Base-by-base conservation (phyloP, 2,329 filamentous ascomycete species). In the Arthrobotrys conoides region DNA sequence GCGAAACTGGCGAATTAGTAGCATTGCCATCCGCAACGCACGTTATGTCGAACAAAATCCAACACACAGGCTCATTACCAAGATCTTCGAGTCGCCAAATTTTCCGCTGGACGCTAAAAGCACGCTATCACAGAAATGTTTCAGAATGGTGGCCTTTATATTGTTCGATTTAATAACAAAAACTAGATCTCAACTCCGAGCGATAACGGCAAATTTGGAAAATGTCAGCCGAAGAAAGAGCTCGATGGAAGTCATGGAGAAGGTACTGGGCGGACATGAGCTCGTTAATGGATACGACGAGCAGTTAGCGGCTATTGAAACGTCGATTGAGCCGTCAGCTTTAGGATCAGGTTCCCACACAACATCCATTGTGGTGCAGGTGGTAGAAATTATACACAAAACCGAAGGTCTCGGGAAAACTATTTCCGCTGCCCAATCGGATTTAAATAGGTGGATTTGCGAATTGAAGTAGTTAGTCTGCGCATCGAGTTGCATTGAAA, bases 1-100 rank as follows among this genome's bases (percentile, higher is more conserved):
- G 14, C 30, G 30, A 18, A 69, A 57, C 20, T 67, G 64, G 64
- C 64, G 64, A 8, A 67, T 67, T 12, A 55, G 48, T 18, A 18
- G 64, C 6, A n/a, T 3, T 2, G 0, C 10, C 6, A 1, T 67
- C 8, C 64, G 64, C 14, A 51, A 55, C 12, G 36, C 24, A 9
- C 64, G 30, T 18, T 67, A 53, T 22, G 5, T 51, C 2, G 20
- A 16, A 2, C 46, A 55, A 10, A 12, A 41, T 5, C 44, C 46
- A 8, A 55, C 24, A 44, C 64, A 67, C 36, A 16, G 48, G 14
- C 46, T 30, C n/a, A 55, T 55, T 18, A 67, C 64, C 20, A 33
- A n/a, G n/a, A 55, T 55, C 20, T n/a, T 67, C 5, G 3, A 55
- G 20, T 38, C n/a, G 33, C 12, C 22, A 8, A 9, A 0, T 20